phyloP scores from a whole-genome alignment of 192 early-diverging fungal genomes.

The Mortierella claussenii region DNA sequence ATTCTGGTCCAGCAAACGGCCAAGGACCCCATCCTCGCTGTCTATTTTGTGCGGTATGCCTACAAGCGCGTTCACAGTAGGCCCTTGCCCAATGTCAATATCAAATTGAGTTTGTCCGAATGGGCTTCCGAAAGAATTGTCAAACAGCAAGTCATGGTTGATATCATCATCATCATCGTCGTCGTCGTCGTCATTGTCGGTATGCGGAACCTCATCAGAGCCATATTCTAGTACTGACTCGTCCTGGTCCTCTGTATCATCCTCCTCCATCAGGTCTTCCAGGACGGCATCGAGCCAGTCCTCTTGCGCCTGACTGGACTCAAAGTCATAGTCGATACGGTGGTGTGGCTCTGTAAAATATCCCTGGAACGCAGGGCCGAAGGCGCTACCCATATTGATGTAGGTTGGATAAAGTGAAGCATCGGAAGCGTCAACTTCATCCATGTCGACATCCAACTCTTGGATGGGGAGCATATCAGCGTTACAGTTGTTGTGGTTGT shows the following conservation, averaged over 20 bases:
- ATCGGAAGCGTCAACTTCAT: conserved; percentile 11
- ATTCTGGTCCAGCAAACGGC: background rate
- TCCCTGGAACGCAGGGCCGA: background rate
- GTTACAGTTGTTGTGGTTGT: conserved; percentile 1
- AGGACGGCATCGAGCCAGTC: conserved; percentile 46
- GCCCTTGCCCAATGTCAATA: background rate
- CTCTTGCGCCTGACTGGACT: conserved; percentile 29
- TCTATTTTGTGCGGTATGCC: background rate
- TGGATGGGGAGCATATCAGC: background rate
- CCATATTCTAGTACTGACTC: conserved; percentile 9
- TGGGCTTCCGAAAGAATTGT: background rate
- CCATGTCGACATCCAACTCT: conserved; percentile 33
- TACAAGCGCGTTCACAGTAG: background rate
- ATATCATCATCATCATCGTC: conserved; percentile 24
- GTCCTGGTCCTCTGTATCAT: conserved; percentile 29
- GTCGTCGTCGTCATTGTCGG: too few relatives aligned
- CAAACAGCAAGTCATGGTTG: too few relatives aligned
- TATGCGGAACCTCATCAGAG: too few relatives aligned
- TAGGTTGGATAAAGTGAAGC: background rate
- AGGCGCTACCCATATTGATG: background rate
- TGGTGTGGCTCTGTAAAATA: conserved; percentile 8
- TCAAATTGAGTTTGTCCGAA: background rate
- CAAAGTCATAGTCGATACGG: conserved; percentile 20
- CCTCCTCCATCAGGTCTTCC: conserved; percentile 47
- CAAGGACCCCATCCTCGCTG: background rate